Base-by-base conservation (phyloP, 106 monocot genomes). In the Xerophyta viscosa region DNA sequence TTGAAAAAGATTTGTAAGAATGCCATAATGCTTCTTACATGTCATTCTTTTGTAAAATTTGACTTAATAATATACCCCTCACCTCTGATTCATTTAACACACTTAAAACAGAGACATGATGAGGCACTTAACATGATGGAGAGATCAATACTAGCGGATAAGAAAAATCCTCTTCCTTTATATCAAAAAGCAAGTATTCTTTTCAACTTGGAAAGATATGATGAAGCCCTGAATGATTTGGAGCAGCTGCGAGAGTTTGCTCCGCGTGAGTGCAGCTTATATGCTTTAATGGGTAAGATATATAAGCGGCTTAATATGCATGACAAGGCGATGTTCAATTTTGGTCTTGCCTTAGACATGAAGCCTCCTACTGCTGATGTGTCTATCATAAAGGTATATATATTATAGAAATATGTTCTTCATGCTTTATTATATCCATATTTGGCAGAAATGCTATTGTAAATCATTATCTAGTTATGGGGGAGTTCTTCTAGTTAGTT, bases 251-350 rank as follows among this genome's bases (percentile, higher is more conserved):
- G 59, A 31, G 98, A 82, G 47, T 68, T 49, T 44, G 62, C 71
- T 31, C 98, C 90, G 20, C 71, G 71, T 53, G 98, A 98, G 62
- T 86, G 90, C 42, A 80, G 86, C 56, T 43, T 98, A 20, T 98
- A 86, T 75, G 89, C 90, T 15, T 53, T 90, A 37, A 86, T 98
- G 79, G 96, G 85, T 14, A 89, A 68, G 73, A 82, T 89, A 18
- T 98, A 98, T 60, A 89, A 98, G 62, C 69, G 76, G 24, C 61
- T 67, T 27, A 89, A 98, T 49, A 71, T 69, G 73, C 82, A 73
- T 54, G 89, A 86, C 22, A 85, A 80, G 58, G 89, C 96, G 41
- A 86, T 98, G 85, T 90, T 86, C 39, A 86, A 82, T 57, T 98
- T 78, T 71, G 96, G 96, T 6, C 56, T 77, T 65, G 96, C 96